Base-by-base conservation (phyloP, 2,329 filamentous ascomycete genomes). In the Monosporascus sp. region DNA sequence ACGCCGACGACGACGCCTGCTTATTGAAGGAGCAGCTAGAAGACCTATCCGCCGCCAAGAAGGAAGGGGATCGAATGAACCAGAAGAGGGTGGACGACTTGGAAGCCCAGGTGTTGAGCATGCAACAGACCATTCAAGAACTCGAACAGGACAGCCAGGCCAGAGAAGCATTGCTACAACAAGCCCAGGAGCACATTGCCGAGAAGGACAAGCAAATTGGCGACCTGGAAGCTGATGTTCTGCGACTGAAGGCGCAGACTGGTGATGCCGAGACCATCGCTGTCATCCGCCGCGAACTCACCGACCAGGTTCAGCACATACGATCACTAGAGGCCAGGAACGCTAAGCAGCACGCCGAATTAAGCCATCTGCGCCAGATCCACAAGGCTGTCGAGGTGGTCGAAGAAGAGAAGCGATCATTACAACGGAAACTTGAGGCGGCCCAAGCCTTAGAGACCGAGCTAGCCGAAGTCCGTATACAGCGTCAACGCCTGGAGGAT, bases 251-350 rank as follows among this genome's bases (percentile, higher is more conserved):
- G 67, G 89, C 92, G 0, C 89, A 94, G 63, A 89, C 89, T 2
- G 90, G 88, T 9, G 93, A 97, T 67, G 84, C 85, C 0, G 92
- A 97, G 60, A 94, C 90, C 0, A 80, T 97, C 64, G 83, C 80
- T 5, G 83, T 97, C 36, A 88, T 99, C 62, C 90, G 93, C 67
- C 83, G 86, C 60, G 92, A 99, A 71, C 79, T 99, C 5, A 87
- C 88, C 0, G 92, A 97, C 59, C 94, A 97, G 66, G 89, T 99
- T 1, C 80, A 84, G n/a, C 91, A 97, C 65, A 96, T 97, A 59
- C 86, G 90, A 54, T 86, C 83, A 31, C 77, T 99, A 3, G 94
- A 99, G 68, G 79, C 82, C 1, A 83, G 83, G 37, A 96, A 90
- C 57, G 80, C 89, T 24, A 90, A 96, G 49, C 89, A 96, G 65